Percentiles rank a stretch among this genome's conserved stretches.
These are phyloP conservation scores for Citrus maxima DNA, from an alignment of 345 rosid genomes.

Conservation along the genomic window DNA sequence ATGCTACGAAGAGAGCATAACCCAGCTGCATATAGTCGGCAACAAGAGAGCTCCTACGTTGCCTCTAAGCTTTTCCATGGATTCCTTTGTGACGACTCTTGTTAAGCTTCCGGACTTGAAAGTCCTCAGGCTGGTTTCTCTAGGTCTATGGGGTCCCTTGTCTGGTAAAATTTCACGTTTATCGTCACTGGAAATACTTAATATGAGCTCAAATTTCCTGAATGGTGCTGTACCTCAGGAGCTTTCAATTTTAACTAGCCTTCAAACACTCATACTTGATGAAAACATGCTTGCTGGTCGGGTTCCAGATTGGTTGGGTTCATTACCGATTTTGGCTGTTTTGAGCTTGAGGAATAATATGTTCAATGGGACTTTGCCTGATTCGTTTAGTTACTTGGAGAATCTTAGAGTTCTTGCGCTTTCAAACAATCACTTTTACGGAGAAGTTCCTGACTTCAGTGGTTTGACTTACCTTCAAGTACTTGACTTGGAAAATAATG, in stretches of 20 bases:
- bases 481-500: constrained; percentile 82
- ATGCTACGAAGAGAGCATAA: constrained; percentile 74
- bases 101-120: constrained; percentile 69
- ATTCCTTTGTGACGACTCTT: constrained; percentile 74
- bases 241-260: constrained; percentile 51
- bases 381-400: constrained; percentile 54
- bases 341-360: constrained; percentile 72
- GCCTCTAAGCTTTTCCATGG: constrained; percentile 68
- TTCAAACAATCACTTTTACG: constrained; percentile 70
- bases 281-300: constrained; percentile 68
- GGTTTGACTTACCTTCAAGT: constrained; percentile 78
- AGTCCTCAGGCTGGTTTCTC: constrained; percentile 78
- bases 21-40: constrained; percentile 83
- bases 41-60: constrained; percentile 41
- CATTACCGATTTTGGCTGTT: constrained; percentile 55
- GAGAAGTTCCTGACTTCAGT: constrained; percentile 68
- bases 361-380: constrained; percentile 72
- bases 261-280: constrained; percentile 81
- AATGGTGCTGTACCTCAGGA: constrained; percentile 63
- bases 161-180: constrained; percentile 67
- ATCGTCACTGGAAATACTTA: constrained; percentile 72
- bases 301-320: constrained; percentile 63
- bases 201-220: constrained; percentile 74
- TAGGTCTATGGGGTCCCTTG: constrained; percentile 90
- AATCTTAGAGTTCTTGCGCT: constrained; percentile 78